Base-by-base conservation (phyloP, 2,329 filamentous ascomycete species). In the Arthrobotrys musiformis region DNA sequence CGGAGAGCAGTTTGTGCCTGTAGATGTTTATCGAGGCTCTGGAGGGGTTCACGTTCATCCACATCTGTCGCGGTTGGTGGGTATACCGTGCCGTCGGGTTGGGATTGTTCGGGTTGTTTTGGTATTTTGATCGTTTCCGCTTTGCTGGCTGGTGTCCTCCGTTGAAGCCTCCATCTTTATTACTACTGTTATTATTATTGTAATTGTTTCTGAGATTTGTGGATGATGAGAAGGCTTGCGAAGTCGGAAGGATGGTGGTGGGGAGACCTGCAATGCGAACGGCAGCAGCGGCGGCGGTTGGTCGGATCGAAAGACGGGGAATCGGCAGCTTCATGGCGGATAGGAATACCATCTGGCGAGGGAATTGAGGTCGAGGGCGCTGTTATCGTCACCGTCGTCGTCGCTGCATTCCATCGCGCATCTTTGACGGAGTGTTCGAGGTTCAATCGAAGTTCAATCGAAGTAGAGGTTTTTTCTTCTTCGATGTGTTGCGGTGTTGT, bases 401-500 rank as follows among this genome's bases (percentile, higher is more conserved):
- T 28, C 13, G 26, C 24, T 33, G 33, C 40, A 70, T 70, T 63
- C 56, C 67, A 63, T 63, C 35, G 46, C 61, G 24, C 35, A 60
- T 58, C 26, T 9, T n/a, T 11, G 3, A 24, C 26, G 24, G n/a
- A 5, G n/a, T n/a, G n/a, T n/a, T n/a, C n/a, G n/a, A n/a, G 30
- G 30, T 35, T 35, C 11, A 35, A 48, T 50, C 15, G 22, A 17
- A 50, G 28, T n/a, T n/a, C n/a, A 5, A 17, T 28, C 15, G 37
- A 19, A 33, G 26, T 26, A 13, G 40, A 13, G 33, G 13, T 35
- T 48, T 30, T 54, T 48, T 24, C 8, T n/a, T 46, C 2, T 33
- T 35, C 7, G 28, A 50, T 70, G 67, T 63, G 67, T 70, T 70
- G 56, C 17, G n/a, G 33, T 54, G 56, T 63, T 56, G 44, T 70